Conservation (phyloP, 805 yeast genomes). For the Scheffersomyces ergatensis region DNA sequence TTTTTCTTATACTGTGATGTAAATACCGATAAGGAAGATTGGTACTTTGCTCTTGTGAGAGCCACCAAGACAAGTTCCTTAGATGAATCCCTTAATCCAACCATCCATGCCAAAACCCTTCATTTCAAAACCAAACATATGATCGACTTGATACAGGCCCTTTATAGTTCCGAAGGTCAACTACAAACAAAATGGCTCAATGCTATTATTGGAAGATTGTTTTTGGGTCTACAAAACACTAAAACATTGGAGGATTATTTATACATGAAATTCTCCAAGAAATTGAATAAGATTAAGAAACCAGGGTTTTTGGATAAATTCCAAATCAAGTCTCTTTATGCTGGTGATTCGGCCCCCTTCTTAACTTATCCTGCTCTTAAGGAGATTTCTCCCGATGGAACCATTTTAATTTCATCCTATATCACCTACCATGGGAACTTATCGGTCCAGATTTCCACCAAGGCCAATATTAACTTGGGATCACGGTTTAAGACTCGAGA, state of each 20-base stretch:
- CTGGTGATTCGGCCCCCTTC: constrained; percentile 80
- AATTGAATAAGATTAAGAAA: constrained; percentile 72
- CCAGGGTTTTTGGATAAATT: constrained; percentile 90
- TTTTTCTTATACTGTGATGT: constrained; percentile 71
- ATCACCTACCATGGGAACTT: constrained; percentile 75
- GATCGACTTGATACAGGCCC: constrained; percentile 67
- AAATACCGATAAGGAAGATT: constrained; percentile 84
- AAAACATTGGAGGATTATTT: constrained; percentile 58
- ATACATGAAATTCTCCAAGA: constrained; percentile 59
- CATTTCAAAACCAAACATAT: constrained; percentile 71
- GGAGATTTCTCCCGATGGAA: constrained; percentile 79
- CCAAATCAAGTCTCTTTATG: constrained; percentile 64
- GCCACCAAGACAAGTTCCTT: constrained; percentile 52
- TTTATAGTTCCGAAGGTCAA: constrained; percentile 83
- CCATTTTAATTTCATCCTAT: constrained; percentile 56
- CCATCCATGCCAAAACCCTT: constrained; percentile 65
- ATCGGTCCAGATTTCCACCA: constrained; percentile 75
- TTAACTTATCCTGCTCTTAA: constrained; percentile 69
- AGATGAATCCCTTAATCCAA: constrained; percentile 38
- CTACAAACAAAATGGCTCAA: constrained; percentile 87
- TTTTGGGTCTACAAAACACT: constrained; percentile 73
- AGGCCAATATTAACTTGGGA: constrained; percentile 72
- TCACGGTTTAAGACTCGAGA: constrained; percentile 64
- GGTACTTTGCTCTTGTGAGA: constrained; percentile 83
- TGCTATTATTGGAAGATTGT: constrained; percentile 80